Base-by-base conservation (phyloP, 768 basidiomycete species). In the Mycena pura region DNA sequence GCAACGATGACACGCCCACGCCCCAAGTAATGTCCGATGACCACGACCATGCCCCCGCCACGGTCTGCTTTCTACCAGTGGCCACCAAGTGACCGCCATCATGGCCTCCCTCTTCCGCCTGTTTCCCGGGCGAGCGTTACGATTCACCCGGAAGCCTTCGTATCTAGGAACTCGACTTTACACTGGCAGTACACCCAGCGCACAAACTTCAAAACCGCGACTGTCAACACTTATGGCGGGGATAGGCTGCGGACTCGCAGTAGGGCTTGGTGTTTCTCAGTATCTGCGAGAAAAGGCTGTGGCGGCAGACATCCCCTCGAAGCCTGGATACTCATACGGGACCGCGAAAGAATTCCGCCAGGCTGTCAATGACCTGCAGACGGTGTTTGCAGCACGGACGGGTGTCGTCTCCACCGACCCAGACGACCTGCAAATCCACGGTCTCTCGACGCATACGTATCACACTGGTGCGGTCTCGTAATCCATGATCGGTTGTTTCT, bases 21-120 rank as follows among this genome's bases (percentile, higher is more conserved):
- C n/a, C n/a, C n/a, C n/a, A n/a, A n/a, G n/a, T n/a, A n/a, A n/a
- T n/a, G n/a, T n/a, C n/a, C n/a, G n/a, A n/a, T n/a, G n/a, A n/a
- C n/a, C n/a, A n/a, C n/a, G n/a, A n/a, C n/a, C n/a, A n/a, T n/a
- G n/a, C n/a, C n/a, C n/a, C n/a, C n/a, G n/a, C n/a, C n/a, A n/a
- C n/a, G n/a, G n/a, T n/a, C n/a, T n/a, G n/a, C n/a, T n/a, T n/a
- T n/a, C n/a, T n/a, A n/a, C n/a, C n/a, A n/a, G n/a, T n/a, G n/a
- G n/a, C n/a, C n/a, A n/a, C n/a, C n/a, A n/a, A n/a, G n/a, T n/a
- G n/a, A n/a, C n/a, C n/a, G n/a, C n/a, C n/a, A n/a, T n/a, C 14
- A 61, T 61, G 60, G 52, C 60, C 21, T 49, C 39, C 19, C 47
- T 61, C 34, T 41, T 55, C 7, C 60, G 40, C 7, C 47, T 53